Percentiles rank a stretch among this genome's conserved stretches.
These are phyloP conservation scores for Diaporthe citri DNA, from an alignment of 2,329 filamentous ascomycete genomes.

Conservation along the genomic window DNA sequence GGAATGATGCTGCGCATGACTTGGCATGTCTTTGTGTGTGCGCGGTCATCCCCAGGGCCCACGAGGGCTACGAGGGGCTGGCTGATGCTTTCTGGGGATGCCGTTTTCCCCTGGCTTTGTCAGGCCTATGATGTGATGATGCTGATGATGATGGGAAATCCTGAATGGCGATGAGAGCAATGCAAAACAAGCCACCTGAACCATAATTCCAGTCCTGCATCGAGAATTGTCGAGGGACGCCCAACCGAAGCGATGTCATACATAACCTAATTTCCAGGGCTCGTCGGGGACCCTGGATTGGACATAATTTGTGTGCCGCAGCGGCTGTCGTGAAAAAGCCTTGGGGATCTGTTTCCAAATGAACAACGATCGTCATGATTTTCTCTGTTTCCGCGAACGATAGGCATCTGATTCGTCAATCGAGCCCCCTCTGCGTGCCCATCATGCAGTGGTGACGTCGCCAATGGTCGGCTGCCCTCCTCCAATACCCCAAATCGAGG, in stretches of 20 bases:
- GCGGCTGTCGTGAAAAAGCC: background rate
- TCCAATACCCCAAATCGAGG: constrained; percentile 19
- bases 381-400: constrained; percentile 4
- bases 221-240: background rate
- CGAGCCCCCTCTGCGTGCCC: background rate
- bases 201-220: constrained; percentile 14
- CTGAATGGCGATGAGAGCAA: constrained; percentile 5
- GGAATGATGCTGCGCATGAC: constrained; percentile 6
- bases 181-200: constrained; percentile 23
- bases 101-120: background rate
- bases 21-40: background rate
- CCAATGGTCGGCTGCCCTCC: background rate
- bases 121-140: background rate
- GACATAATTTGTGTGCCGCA: constrained; percentile 10
- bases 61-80: background rate
- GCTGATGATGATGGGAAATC: background rate
- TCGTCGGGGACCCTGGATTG: background rate
- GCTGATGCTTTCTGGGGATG: background rate
- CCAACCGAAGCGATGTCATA: constrained; percentile 9
- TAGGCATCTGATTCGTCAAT: constrained; percentile 28
- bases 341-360: constrained; percentile 26
- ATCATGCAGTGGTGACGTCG: constrained; percentile 30
- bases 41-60: background rate
- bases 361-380: constrained; percentile 28
- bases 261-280: background rate